These are phyloP conservation scores for Pythium periplocum DNA, from an alignment of 352 stramenopile genomes.

Conservation along the genomic window DNA sequence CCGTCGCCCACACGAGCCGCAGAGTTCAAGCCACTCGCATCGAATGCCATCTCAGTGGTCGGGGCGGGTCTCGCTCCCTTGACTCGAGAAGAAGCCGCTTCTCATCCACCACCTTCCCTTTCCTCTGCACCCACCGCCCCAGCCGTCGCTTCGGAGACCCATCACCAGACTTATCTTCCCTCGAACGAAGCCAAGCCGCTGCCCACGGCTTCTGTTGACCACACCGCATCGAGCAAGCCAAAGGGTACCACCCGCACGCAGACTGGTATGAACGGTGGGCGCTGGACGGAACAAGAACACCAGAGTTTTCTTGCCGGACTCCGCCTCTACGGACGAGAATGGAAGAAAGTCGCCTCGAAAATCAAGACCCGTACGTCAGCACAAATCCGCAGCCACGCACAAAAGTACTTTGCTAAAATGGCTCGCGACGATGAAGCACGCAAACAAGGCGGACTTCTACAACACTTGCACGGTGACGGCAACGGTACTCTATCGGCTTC, in stretches of 20 bases:
- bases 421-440: constrained; percentile 69
- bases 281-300: constrained; percentile 95
- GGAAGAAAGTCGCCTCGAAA: constrained; percentile 94
- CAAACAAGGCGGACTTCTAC: constrained; percentile 28
- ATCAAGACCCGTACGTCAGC: constrained; percentile 86
- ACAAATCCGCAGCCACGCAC: constrained; percentile 79
- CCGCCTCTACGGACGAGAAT: constrained; percentile 93
- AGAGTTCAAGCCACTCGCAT: too few species aligned
- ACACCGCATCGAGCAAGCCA: constrained; percentile 5
- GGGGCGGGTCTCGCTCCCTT: too few species aligned
- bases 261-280: constrained; percentile 81
- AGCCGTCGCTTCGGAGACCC: too few species aligned
- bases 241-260: constrained; percentile 46
- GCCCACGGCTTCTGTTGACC: too few species aligned
- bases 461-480: constrained; percentile 10
- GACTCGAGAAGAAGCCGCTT: too few species aligned
- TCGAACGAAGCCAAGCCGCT: too few species aligned
- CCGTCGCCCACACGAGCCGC: too few species aligned
- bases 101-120: too few species aligned
- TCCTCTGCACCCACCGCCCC: too few species aligned
- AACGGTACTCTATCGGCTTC: too few species aligned
- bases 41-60: too few species aligned
- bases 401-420: constrained; percentile 88
- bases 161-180: too few species aligned
- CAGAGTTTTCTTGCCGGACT: constrained; percentile 93